Conservation (phyloP, 345 rosid genomes). For the Euphorbia peplus region DNA sequence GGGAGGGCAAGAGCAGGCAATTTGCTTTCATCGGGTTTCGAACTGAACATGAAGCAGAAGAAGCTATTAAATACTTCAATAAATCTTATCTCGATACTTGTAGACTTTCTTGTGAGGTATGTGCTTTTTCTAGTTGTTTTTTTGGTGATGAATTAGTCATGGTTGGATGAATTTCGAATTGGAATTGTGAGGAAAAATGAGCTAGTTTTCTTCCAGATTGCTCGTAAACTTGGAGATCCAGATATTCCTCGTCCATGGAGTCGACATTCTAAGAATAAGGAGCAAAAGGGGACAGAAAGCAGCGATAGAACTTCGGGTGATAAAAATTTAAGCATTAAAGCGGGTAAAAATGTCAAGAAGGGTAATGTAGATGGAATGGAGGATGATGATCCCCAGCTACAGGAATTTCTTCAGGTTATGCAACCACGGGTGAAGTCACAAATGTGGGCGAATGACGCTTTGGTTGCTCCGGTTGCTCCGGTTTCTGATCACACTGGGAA, state of each 20-base stretch:
- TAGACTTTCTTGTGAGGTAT: conserved; percentile 75
- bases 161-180: background rate
- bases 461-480: conserved; percentile 38
- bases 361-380: conserved; percentile 29
- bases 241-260: conserved; percentile 84
- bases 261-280: conserved; percentile 57
- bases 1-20: conserved; percentile 84
- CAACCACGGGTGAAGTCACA: conserved; percentile 67
- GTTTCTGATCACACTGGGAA: conserved; percentile 22
- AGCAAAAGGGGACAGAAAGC: conserved; percentile 27
- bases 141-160: background rate
- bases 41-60: conserved; percentile 63
- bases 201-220: conserved; percentile 43
- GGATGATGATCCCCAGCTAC: conserved; percentile 44
- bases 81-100: conserved; percentile 61
- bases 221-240: conserved; percentile 64
- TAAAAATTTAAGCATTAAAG: conserved; percentile 9
- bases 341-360: conserved; percentile 33
- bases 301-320: conserved; percentile 19
- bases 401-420: conserved; percentile 82
- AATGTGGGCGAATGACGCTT: conserved; percentile 73
- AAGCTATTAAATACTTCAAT: conserved; percentile 74
- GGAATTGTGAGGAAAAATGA: conserved; percentile 8
- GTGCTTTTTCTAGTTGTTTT: conserved; percentile 6
- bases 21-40: conserved; percentile 87